Evolutionary conservation across 495 filamentous ascomycete species (phyloP).

Genomic region (Daldinia concentrica): DNA sequence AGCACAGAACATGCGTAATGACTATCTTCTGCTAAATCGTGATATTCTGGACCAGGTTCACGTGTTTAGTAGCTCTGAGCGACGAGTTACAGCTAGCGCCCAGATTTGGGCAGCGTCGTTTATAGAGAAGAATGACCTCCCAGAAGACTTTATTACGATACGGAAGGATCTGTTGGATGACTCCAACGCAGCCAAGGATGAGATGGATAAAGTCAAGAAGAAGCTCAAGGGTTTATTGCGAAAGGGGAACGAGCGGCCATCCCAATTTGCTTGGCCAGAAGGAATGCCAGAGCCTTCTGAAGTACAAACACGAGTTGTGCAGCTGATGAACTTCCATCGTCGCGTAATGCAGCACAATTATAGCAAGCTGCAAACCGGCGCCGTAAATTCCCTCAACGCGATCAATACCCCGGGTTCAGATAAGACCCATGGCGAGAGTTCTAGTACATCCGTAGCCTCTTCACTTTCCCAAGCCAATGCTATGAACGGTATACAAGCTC

Average conservation of each 20-base stretch:
- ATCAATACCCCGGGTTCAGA: slow-evolving; percentile 58
- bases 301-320: slow-evolving; percentile 89
- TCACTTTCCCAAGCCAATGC: slow-evolving; percentile 67
- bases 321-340: slow-evolving; percentile 97
- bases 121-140: slow-evolving; percentile 83
- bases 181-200: slow-evolving; percentile 98
- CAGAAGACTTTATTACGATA: slow-evolving; percentile 83
- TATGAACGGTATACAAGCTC: slow-evolving; percentile 75
- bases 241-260: slow-evolving; percentile 85
- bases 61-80: slow-evolving; percentile 93
- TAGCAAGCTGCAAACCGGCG: slow-evolving; percentile 72
- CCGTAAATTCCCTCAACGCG: slow-evolving; percentile 66
- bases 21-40: slow-evolving; percentile 91
- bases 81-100: slow-evolving; percentile 91
- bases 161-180: slow-evolving; percentile 96
- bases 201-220: slow-evolving; percentile 99
- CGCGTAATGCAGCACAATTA: slow-evolving; percentile 94
- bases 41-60: slow-evolving; percentile 89
- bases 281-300: slow-evolving; percentile 92
- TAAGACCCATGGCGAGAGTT: slow-evolving; percentile 49
- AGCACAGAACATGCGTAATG: slow-evolving; percentile 93
- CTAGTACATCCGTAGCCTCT: slow-evolving; percentile 51
- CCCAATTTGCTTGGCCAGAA: slow-evolving; percentile 97
- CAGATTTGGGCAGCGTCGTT: slow-evolving; percentile 97
- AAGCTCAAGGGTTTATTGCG: slow-evolving; percentile 91